A percentile compares a stretch with the other conserved stretches of the same genome.
Evolutionary conservation across 2,329 filamentous ascomycete genomes (phyloP).

Genomic region (Aureobasidium lini): DNA sequence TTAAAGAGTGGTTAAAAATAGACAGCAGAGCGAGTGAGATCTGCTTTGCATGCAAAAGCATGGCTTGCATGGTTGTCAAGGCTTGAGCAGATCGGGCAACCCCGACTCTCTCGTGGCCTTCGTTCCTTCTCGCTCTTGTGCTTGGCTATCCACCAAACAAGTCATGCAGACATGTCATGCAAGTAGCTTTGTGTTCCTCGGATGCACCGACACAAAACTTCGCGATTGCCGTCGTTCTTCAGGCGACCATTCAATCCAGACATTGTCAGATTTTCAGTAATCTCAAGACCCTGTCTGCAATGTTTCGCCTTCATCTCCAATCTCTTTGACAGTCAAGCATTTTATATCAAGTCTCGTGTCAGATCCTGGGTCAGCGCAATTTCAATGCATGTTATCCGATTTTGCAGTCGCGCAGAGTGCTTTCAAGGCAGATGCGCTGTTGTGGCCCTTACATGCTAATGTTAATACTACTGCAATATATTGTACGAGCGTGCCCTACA

Average conservation of each 20-base stretch:
- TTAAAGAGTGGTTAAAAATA: slow-evolving; percentile 1
- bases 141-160: slow-evolving; percentile 3
- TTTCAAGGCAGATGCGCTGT: no score
- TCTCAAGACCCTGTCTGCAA: background rate
- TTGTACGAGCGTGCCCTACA: background rate
- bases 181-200: no score
- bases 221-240: background rate
- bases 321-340: background rate
- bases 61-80: background rate
- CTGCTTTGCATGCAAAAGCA: background rate
- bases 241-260: background rate
- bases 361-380: slow-evolving; percentile 6
- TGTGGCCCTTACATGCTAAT: background rate
- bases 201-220: background rate
- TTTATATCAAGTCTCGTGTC: background rate
- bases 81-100: background rate
- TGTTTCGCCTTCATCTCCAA: background rate
- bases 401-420: background rate
- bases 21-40: background rate
- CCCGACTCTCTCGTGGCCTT: background rate
- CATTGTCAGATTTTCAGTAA: background rate
- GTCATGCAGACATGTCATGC: background rate
- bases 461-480: background rate
- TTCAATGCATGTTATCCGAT: background rate
- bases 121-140: background rate